Evolutionary conservation across 2,329 filamentous ascomycete genomes (phyloP), one percentile per base, ranked within the genome.

Genomic region (Xylariales sp.): DNA sequence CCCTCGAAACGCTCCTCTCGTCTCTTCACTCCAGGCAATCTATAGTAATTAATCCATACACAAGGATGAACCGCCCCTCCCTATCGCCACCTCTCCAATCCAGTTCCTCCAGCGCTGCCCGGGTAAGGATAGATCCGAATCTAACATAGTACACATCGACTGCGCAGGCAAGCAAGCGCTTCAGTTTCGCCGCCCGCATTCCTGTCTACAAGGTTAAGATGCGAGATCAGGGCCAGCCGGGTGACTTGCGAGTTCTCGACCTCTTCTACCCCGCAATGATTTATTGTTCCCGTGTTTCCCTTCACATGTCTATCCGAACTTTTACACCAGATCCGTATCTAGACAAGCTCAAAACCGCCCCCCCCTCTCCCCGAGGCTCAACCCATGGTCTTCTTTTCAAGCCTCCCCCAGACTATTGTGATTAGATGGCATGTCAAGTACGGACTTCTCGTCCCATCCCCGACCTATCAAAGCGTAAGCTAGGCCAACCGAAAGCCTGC

Each of bases 361-460:
- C 11, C 32, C 22, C 10, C 32, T 35, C 15, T 19, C 33, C 10
- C 16, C 14, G n/a, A 20, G 19, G 16, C 16, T 12, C 33, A n/a
- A n/a, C 33, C 20, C 18, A 22, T 36, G 21, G 24, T n/a, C 33
- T 21, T 22, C 18, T 36, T 16, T 20, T 15, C 16, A 15, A 15
- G 31, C 16, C 18, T 18, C 31, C 15, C n/a, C 31, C 31, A 33
- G 15, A 19, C 20, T 16, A 33, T 16, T 16, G 31, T 11, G n/a
- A 15, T 33, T 16, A 19, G 18, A 15, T 15, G 31, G 16, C 31
- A 19, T 33, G 20, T 33, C n/a, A 12, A 15, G 16, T 31, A 31
- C 28, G 12, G 16, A 11, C 28, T 36, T 16, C 33, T 36, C 33
- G n/a, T n/a, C n/a, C n/a, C 32, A 18, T 34, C 32, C 32, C 32